Evolutionary conservation across 2,329 filamentous ascomycete genomes (phyloP).

Genomic region (Fusarium pseudocircinatum): DNA sequence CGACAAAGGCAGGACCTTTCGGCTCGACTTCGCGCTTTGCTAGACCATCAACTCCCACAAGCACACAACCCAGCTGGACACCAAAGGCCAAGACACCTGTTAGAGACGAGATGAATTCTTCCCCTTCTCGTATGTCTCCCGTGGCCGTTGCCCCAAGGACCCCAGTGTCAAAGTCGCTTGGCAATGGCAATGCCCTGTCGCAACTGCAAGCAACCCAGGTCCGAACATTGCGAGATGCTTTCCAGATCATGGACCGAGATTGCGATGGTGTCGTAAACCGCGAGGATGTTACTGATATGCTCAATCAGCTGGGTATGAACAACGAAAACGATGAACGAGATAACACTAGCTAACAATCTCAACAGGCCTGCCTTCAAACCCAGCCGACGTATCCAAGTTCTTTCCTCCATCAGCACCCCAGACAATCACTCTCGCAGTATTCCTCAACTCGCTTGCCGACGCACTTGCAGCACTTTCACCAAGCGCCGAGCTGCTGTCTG

Average conservation of each 20-base stretch:
- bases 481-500: slow-evolving; percentile 82
- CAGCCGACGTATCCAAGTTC: slow-evolving; percentile 79
- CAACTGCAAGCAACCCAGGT: slow-evolving; percentile 85
- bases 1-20: slow-evolving; percentile 56
- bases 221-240: slow-evolving; percentile 88
- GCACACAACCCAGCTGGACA: slow-evolving; percentile 48
- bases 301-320: slow-evolving; percentile 78
- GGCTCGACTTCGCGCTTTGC: slow-evolving; percentile 47
- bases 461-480: slow-evolving; percentile 80
- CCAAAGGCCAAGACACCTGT: slow-evolving; percentile 46
- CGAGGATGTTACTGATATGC: slow-evolving; percentile 87
- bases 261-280: slow-evolving; percentile 85
- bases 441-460: slow-evolving; percentile 82
- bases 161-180: slow-evolving; percentile 49
- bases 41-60: slow-evolving; percentile 54
- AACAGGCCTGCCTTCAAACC: slow-evolving; percentile 77
- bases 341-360: slow-evolving; percentile 2
- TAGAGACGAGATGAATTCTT: slow-evolving; percentile 33
- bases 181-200: slow-evolving; percentile 67
- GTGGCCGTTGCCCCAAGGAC: slow-evolving; percentile 42
- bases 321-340: background rate
- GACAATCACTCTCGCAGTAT: slow-evolving; percentile 84
- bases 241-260: slow-evolving; percentile 90
- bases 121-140: slow-evolving; percentile 48
- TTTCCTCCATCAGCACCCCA: slow-evolving; percentile 78